Base-by-base conservation (phyloP, 371 early-diverging fungal genomes). In the Rhizopus sp. region DNA sequence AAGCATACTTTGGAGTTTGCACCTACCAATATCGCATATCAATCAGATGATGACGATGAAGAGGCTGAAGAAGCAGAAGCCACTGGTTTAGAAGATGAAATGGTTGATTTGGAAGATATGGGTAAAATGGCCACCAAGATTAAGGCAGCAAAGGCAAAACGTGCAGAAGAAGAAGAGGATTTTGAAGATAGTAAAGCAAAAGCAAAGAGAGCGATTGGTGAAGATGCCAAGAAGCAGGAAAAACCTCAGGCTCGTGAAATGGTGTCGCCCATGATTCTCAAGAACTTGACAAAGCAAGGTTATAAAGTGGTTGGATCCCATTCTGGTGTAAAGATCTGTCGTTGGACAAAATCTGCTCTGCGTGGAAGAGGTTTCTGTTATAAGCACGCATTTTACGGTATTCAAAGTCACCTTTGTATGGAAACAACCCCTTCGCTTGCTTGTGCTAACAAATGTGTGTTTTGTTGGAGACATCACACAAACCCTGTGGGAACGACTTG, bases 361-460 rank as follows among this genome's bases (percentile, higher is more conserved):
- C 78, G 89, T 54, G 90, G 90, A 31, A 82, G 88, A 46, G 92
- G 92, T 17, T 90, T 88, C 60, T 92, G 91, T 61, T 92, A 91
- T 66, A 92, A 90, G 60, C 86, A 90, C 72, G 71, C 90, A 50
- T 80, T 88, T 63, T 89, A 87, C 47, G 87, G 85, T 30, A 89
- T 87, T 29, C 83, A 81, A 60, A 80, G 80, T 39, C 87, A 85
- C 66, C 63, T 81, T 50, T 88, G 89, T 66, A 87, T 86, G 83
- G 88, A 87, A 57, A 85, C 85, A 1, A 89, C 87, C 0, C 88
- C 88, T 15, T 82, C 85, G 3, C 66, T 92, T 44, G 91, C 92
- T 9, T 92, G 92, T 60, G 88, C 90, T 13, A 92, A 92, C 70
- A 90, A 90, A 62, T 92, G 90, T 63, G 89, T 89, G 3, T 90